Evolutionary conservation across 371 early-diverging fungal genomes (phyloP).

Genomic region (Mycotypha africana): DNA sequence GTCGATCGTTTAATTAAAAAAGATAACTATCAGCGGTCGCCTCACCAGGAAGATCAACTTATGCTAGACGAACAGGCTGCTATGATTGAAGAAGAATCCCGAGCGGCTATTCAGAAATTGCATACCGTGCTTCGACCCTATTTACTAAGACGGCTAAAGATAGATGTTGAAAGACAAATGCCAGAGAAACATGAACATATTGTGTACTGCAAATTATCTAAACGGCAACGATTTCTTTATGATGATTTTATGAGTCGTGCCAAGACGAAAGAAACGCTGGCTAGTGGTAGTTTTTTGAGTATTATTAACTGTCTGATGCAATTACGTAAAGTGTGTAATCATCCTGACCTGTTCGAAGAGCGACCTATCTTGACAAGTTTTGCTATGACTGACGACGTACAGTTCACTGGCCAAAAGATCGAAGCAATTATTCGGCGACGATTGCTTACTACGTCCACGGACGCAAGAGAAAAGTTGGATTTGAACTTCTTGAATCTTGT

Average conservation of each 20-base stretch:
- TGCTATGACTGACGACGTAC: constrained; percentile 52
- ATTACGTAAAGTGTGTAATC: constrained; percentile 95
- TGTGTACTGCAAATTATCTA: constrained; percentile 71
- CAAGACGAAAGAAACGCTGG: constrained; percentile 72
- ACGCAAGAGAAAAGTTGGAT: constrained; percentile 5
- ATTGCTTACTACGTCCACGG: not conserved
- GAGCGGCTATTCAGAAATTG: constrained; percentile 58
- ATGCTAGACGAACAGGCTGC: too few relatives aligned
- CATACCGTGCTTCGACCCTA: constrained; percentile 86
- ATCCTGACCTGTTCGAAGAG: constrained; percentile 94
- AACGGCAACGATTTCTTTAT: constrained; percentile 80
- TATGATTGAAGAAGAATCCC: constrained; percentile 51
- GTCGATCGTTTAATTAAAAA: constrained; percentile 76
- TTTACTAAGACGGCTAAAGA: constrained; percentile 80
- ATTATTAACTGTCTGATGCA: constrained; percentile 95
- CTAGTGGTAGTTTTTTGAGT: constrained; percentile 70
- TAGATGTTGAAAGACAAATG: constrained; percentile 83
- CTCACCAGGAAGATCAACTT: too few relatives aligned
- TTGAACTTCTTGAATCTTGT: constrained; percentile 48
- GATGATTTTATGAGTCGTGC: constrained; percentile 86
- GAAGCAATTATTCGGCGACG: constrained; percentile 43
- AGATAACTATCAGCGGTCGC: constrained; percentile 53
- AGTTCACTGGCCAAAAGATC: constrained; percentile 30
- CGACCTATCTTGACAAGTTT: constrained; percentile 79
- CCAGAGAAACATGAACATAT: constrained; percentile 82